phyloP scores from a whole-genome alignment of 495 filamentous ascomycete species.

The Penicillium samsonianum region DNA sequence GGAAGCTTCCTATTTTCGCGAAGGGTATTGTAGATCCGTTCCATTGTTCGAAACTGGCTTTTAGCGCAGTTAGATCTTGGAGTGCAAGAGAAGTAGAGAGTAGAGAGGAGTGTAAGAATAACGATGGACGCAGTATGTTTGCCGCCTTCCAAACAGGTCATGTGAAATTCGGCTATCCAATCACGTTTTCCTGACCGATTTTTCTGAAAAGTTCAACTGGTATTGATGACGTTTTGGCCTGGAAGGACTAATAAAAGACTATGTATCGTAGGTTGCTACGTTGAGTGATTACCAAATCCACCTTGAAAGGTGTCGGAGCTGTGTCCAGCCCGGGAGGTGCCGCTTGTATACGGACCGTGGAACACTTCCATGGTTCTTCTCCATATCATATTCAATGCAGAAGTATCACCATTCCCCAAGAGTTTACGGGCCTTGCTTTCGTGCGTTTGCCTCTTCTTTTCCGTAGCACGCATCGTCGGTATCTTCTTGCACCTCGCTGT shows the following conservation, averaged over 20 bases:
- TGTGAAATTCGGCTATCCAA: not conserved
- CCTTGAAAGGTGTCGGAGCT: not conserved
- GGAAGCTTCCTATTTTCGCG: conserved; percentile 7
- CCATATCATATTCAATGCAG: too few species aligned
- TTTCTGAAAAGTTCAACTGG: not conserved
- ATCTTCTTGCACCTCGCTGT: too few species aligned
- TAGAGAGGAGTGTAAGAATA: conserved; percentile 1
- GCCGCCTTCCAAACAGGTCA: not conserved
- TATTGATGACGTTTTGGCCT: conserved; percentile 6
- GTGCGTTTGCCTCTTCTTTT: too few species aligned
- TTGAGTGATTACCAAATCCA: not conserved
- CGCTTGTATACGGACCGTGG: too few species aligned
- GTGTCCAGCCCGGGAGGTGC: not conserved
- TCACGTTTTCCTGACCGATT: not conserved
- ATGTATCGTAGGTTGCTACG: conserved; percentile 1
- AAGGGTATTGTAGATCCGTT: conserved; percentile 1
- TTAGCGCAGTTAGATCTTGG: not conserved
- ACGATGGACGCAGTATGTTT: not conserved
- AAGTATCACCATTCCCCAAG: too few species aligned
- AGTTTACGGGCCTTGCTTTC: too few species aligned
- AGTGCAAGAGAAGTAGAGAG: not conserved
- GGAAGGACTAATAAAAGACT: not conserved
- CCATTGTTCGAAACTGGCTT: not conserved
- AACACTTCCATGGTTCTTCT: too few species aligned
- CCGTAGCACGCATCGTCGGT: too few species aligned